phyloP scores from a whole-genome alignment of 2,329 filamentous ascomycete genomes.

The Dactylella cylindrospora region DNA sequence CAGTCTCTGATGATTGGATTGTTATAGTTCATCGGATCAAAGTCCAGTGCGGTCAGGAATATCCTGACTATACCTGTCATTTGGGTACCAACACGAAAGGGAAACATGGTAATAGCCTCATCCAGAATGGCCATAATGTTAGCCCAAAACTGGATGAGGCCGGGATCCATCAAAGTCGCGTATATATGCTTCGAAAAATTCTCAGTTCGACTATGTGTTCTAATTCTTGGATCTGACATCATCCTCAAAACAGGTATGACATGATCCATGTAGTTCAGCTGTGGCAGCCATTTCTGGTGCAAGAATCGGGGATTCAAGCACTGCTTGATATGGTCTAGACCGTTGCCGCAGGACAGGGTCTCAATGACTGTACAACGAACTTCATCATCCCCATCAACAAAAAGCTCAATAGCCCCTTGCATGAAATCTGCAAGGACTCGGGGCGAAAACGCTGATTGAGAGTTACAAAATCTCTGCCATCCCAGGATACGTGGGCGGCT shows the following conservation, averaged over 20 bases:
- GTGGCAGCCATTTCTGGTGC: constrained; percentile 4
- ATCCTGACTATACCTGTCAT: constrained; percentile 25
- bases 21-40: constrained; percentile 11
- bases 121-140: constrained; percentile 10
- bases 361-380: constrained; percentile 12
- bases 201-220: not conserved
- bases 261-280: constrained; percentile 29
- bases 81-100: constrained; percentile 7
- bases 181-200: constrained; percentile 4
- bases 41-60: constrained; percentile 13
- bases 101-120: constrained; percentile 3
- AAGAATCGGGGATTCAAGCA: constrained; percentile 24
- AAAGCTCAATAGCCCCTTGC: not conserved
- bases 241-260: constrained; percentile 15
- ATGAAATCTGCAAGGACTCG: constrained; percentile 7
- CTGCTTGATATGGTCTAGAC: constrained; percentile 8
- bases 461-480: not conserved
- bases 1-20: constrained; percentile 18
- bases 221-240: constrained; percentile 16
- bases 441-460: not conserved
- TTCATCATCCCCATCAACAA: constrained; percentile 23
- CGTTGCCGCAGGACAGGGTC: not conserved
- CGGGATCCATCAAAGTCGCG: constrained; percentile 4
- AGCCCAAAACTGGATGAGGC: constrained; percentile 2
- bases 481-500: not conserved